Conservation (phyloP, 1,284 basidiomycete species). For the Pyrrhoderma lamaoense region DNA sequence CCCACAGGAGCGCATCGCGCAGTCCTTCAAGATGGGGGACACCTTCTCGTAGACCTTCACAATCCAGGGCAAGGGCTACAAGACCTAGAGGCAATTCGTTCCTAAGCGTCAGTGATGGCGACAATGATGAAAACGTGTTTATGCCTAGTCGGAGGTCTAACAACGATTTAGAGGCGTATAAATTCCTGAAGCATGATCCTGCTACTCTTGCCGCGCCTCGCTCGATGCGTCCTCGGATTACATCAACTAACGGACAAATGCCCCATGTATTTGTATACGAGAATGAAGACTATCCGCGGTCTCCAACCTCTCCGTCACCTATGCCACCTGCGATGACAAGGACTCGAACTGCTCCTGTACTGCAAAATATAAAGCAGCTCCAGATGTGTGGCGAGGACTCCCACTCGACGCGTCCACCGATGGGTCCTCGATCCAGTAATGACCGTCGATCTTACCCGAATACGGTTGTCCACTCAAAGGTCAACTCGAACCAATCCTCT, state of each 20-base stretch:
- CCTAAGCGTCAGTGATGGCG: conserved; percentile 7
- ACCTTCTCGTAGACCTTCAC: neutral
- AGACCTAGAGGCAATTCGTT: conserved; percentile 14
- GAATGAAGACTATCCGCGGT: conserved; percentile 3
- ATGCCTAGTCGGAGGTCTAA: neutral
- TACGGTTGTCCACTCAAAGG: conserved; percentile 10
- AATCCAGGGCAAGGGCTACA: conserved; percentile 8
- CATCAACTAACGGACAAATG: neutral
- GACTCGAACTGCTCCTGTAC: conserved; percentile 13
- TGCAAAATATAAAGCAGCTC: conserved; percentile 5
- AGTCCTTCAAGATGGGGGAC: conserved; percentile 15
- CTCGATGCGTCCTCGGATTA: neutral
- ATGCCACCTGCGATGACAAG: conserved; percentile 16
- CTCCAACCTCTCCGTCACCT: conserved; percentile 13
- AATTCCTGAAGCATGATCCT: conserved; percentile 1
- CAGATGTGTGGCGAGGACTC: neutral
- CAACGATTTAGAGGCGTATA: neutral
- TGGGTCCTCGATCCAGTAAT: conserved; percentile 1
- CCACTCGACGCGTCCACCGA: conserved; percentile 7
- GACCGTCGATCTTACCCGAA: conserved; percentile 16
- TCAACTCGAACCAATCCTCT: conserved; percentile 12
- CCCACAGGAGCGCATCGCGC: conserved; percentile 17
- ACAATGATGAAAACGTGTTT: conserved; percentile 6
- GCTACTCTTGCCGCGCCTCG: neutral
- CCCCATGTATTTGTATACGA: neutral